phyloP scores from a whole-genome alignment of 2,329 filamentous ascomycete species.

The Neocucurbitaria cava region DNA sequence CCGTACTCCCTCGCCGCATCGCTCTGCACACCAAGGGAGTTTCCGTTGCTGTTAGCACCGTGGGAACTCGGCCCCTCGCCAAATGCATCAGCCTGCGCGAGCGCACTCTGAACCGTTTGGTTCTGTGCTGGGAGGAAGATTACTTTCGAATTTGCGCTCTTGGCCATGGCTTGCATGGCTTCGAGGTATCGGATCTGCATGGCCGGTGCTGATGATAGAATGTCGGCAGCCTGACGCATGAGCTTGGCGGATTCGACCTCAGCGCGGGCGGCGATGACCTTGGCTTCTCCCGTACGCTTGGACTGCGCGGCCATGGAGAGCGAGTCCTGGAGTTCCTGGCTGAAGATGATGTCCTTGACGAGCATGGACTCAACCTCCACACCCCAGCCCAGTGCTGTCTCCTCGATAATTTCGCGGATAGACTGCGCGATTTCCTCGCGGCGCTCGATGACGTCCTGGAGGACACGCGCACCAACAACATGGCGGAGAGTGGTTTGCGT shows the following conservation, averaged over 20 bases:
- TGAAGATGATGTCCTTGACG: constrained; percentile 99
- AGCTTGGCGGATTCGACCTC: constrained; percentile 92
- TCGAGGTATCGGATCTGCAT: constrained; percentile 85
- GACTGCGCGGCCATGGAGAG: constrained; percentile 98
- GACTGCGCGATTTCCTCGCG: constrained; percentile 95
- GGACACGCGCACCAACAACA: constrained; percentile 91
- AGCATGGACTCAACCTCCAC: constrained; percentile 98
- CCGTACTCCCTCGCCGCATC: constrained; percentile 44
- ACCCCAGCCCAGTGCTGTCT: constrained; percentile 92
- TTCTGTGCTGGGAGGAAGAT: constrained; percentile 32
- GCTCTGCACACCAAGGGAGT: constrained; percentile 22
- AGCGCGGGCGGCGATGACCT: constrained; percentile 95
- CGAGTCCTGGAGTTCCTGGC: constrained; percentile 91
- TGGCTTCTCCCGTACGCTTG: constrained; percentile 97
- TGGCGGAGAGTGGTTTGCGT: constrained; percentile 98
- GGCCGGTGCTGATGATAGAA: constrained; percentile 86
- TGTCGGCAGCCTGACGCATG: constrained; percentile 85
- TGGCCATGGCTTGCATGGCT: constrained; percentile 99
- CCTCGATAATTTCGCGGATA: constrained; percentile 96
- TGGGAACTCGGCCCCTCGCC: constrained; percentile 65
- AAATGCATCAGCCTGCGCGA: constrained; percentile 58
- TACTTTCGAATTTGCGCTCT: constrained; percentile 85
- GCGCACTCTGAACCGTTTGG: constrained; percentile 61
- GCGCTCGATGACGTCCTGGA: constrained; percentile 98
- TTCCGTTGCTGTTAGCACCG: constrained; percentile 15